A percentile compares a stretch with the other conserved stretches of the same genome.
These are phyloP conservation scores for Carex kokanica DNA, from an alignment of 176 grass and related monocot species.

Conservation along the genomic window DNA sequence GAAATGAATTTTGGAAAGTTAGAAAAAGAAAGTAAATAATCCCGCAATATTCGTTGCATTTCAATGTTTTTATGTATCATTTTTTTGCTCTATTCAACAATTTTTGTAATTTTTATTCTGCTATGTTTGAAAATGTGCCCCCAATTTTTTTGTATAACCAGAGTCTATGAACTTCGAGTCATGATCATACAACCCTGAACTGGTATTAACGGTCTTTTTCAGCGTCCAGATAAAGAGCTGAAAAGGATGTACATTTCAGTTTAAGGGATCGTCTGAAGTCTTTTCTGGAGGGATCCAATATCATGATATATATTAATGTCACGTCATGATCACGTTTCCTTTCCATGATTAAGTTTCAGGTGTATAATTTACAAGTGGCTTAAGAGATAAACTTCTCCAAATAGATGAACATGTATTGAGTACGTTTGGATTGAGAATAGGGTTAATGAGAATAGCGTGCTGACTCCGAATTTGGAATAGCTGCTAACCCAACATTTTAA, in stretches of 20 bases:
- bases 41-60: not conserved
- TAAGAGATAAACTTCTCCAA: not conserved
- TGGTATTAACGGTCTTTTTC: no score
- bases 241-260: not conserved
- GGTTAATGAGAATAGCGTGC: no score
- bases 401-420: not conserved
- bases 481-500: no score
- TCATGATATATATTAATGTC: not conserved
- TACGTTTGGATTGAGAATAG: no score
- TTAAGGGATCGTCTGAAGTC: not conserved
- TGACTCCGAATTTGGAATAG: no score
- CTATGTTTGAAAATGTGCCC: not conserved
- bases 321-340: not conserved
- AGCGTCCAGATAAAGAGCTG: no score
- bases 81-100: not conserved
- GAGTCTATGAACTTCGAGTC: no score
- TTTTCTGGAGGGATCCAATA: not conserved
- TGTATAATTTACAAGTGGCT: not conserved
- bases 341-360: not conserved
- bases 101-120: not conserved
- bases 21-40: constrained; percentile 9
- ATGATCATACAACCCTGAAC: no score
- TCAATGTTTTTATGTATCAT: not conserved
- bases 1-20: constrained; percentile 6
- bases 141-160: no score